phyloP scores from a whole-genome alignment of 352 stramenopile species.

The Phytopythium aichiense region DNA sequence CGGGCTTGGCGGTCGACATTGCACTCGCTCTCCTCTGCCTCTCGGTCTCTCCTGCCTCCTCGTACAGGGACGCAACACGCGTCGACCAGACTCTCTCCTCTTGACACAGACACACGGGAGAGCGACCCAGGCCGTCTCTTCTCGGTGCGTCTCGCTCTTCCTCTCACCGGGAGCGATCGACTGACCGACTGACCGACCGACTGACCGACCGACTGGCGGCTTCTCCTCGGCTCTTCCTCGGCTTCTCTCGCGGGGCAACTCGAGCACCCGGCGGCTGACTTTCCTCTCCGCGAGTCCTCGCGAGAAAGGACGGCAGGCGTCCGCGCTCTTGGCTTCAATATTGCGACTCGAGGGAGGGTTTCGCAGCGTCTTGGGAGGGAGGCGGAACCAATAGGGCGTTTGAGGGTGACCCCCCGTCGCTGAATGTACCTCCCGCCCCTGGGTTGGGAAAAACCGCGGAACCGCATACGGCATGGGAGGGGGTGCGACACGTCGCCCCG shows the following conservation, averaged over 20 bases:
- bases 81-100: neutral
- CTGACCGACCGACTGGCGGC: neutral
- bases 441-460: neutral
- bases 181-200: neutral
- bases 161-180: neutral
- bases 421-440: neutral
- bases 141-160: too few species aligned
- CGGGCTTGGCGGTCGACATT: neutral
- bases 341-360: conserved; percentile 7
- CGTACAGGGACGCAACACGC: neutral
- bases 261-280: neutral
- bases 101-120: neutral
- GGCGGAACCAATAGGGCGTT: neutral
- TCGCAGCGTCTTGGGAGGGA: neutral
- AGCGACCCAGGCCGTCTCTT: too few species aligned
- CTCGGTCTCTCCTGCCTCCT: neutral
- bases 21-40: neutral
- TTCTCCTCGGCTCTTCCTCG: neutral
- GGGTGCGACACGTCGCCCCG: neutral
- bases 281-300: neutral
- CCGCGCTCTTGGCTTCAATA: conserved; percentile 13
- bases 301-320: neutral
- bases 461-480: neutral
- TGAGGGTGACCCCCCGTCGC: conserved; percentile 1
- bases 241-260: conserved; percentile 2